Conservation (phyloP, 208 protist species). For the Wallacemonas sp. region DNA sequence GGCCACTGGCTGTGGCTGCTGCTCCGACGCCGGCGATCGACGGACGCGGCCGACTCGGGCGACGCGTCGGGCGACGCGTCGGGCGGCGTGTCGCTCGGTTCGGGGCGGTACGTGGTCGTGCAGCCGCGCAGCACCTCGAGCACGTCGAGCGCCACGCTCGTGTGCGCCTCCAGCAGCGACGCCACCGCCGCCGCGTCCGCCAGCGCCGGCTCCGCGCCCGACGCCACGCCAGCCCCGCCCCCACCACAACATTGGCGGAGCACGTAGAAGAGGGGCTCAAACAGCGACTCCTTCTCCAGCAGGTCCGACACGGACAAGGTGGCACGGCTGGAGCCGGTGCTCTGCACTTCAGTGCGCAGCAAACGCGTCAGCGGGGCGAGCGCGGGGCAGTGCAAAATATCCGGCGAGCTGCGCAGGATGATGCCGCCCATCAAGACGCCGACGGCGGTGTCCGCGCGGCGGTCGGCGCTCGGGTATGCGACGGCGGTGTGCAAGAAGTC, state of each 20-base stretch:
- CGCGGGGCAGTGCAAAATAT: neutral
- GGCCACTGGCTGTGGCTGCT: neutral
- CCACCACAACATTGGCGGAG: constrained; percentile 19
- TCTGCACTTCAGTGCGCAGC: constrained; percentile 13
- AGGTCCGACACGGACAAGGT: constrained; percentile 32
- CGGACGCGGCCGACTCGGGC: too few species aligned
- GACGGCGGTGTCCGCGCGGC: constrained; percentile 9
- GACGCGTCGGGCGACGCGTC: too few species aligned
- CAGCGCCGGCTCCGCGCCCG: constrained; percentile 9
- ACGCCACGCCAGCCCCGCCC: too few species aligned
- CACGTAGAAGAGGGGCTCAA: constrained; percentile 48
- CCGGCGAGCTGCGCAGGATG: constrained; percentile 11
- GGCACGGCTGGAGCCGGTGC: constrained; percentile 22
- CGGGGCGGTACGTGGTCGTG: constrained; percentile 18
- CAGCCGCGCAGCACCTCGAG: constrained; percentile 24
- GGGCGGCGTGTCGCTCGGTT: too few species aligned
- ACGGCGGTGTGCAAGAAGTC: constrained; percentile 31
- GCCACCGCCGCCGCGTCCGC: neutral
- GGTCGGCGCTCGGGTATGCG: constrained; percentile 23
- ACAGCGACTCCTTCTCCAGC: constrained; percentile 40
- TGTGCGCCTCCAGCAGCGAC: constrained; percentile 17
- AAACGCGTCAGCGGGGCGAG: constrained; percentile 7
- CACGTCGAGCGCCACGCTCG: constrained; percentile 33
- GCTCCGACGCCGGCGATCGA: neutral
- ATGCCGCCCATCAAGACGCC: constrained; percentile 4